phyloP scores from a whole-genome alignment of 768 basidiomycete species.

The Panaeolus papilionaceus region DNA sequence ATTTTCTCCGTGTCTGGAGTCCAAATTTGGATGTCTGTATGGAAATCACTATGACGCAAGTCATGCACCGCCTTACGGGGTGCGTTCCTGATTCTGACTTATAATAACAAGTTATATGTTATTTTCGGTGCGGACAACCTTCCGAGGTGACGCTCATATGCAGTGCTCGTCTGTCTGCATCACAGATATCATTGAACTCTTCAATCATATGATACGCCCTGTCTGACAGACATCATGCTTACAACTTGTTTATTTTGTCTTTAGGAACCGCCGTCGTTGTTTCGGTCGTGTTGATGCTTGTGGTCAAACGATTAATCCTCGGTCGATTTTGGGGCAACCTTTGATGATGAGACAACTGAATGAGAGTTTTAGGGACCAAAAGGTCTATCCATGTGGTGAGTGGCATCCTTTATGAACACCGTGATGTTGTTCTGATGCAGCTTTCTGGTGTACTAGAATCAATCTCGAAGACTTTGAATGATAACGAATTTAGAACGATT shows the following conservation, averaged over 20 bases:
- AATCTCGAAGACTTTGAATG: not conserved
- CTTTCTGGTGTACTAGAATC: not conserved
- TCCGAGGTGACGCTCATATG: not conserved
- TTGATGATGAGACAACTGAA: not conserved
- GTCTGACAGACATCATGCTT: not conserved
- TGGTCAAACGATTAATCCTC: not conserved
- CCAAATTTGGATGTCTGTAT: not conserved
- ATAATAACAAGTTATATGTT: not conserved
- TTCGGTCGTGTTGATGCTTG: not conserved
- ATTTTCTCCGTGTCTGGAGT: not conserved
- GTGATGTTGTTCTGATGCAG: not conserved
- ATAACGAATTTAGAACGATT: not conserved
- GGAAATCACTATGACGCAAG: not conserved
- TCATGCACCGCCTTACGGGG: not conserved
- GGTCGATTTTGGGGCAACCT: conserved; percentile 1
- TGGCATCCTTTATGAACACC: not conserved
- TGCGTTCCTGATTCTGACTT: not conserved
- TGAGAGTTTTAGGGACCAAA: not conserved
- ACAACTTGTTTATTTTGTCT: not conserved
- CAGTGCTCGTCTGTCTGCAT: not conserved
- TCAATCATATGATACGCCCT: not conserved
- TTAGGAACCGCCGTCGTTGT: conserved; percentile 2
- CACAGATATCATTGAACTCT: not conserved
- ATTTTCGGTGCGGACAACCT: not conserved
- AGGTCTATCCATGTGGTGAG: not conserved